Percentiles rank a stretch among this genome's conserved stretches.
phyloP scores from a whole-genome alignment of 148 eudicot species.

The Diospyros kaki region DNA sequence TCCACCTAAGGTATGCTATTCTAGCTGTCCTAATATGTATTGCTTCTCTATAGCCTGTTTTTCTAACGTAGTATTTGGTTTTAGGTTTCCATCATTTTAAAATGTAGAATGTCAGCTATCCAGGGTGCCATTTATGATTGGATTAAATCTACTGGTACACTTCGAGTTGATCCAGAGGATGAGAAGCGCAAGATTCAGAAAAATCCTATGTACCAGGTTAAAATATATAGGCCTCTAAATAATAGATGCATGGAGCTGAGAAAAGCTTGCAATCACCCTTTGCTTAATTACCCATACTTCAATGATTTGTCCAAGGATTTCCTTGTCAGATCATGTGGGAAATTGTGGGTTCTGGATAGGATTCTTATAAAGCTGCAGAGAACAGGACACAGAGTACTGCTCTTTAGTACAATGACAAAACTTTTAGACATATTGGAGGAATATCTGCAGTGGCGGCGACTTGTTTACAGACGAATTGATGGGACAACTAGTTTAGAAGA shows the following conservation, averaged over 20 bases:
- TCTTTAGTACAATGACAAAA: conserved; percentile 98
- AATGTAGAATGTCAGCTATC: conserved; percentile 92
- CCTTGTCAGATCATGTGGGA: conserved; percentile 93
- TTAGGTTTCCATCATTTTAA: conserved; percentile 85
- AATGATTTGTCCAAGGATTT: conserved; percentile 82
- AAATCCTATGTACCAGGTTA: conserved; percentile 69
- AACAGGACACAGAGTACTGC: conserved; percentile 97
- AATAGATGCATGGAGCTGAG: conserved; percentile 99
- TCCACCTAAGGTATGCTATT: conserved; percentile 84
- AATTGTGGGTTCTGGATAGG: conserved; percentile 88
- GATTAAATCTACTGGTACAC: conserved; percentile 91
- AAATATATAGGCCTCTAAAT: conserved; percentile 57
- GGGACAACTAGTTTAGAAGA: conserved; percentile 96
- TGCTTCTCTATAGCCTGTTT: conserved; percentile 13
- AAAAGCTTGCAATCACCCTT: conserved; percentile 91
- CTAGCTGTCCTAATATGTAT: background rate
- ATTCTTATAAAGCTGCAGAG: conserved; percentile 87
- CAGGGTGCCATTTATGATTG: conserved; percentile 93
- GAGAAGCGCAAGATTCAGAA: conserved; percentile 65
- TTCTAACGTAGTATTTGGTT: conserved; percentile 29
- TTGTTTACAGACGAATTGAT: conserved; percentile 88
- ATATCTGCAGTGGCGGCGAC: conserved; percentile 92
- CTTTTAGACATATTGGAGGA: conserved; percentile 93
- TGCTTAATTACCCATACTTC: conserved; percentile 90
- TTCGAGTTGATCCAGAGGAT: conserved; percentile 96